These are phyloP conservation scores for Rhizopogon sp. DNA, from an alignment of 768 basidiomycete genomes.

Conservation along the genomic window DNA sequence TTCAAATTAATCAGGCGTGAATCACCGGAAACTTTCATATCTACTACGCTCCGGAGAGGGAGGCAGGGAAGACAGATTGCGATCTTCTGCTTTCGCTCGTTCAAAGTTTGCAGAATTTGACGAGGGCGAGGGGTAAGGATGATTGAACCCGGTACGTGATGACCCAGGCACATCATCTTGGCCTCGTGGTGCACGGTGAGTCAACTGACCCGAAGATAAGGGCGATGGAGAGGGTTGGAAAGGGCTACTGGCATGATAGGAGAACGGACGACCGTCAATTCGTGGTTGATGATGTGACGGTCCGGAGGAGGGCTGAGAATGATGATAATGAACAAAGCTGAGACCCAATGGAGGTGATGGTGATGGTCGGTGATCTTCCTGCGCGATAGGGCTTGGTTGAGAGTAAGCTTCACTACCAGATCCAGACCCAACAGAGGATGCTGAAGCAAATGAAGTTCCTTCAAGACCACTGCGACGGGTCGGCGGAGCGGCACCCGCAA, in stretches of 20 bases:
- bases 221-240: conserved; percentile 44
- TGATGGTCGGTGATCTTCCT: conserved; percentile 44
- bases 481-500: conserved; percentile 41
- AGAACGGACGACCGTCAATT: conserved; percentile 21
- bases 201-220: conserved; percentile 19
- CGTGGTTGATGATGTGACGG: conserved; percentile 26
- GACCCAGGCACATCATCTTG: conserved; percentile 30
- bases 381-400: conserved; percentile 37
- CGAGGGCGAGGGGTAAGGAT: conserved; percentile 32
- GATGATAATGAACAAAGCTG: conserved; percentile 56
- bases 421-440: conserved; percentile 49
- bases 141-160: conserved; percentile 29
- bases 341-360: conserved; percentile 62
- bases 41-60: conserved; percentile 28
- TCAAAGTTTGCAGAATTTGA: conserved; percentile 45
- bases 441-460: conserved; percentile 40
- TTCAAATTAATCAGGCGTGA: conserved; percentile 16
- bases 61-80: conserved; percentile 36
- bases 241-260: conserved; percentile 16
- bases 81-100: conserved; percentile 49
- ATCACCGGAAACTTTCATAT: conserved; percentile 20
- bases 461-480: conserved; percentile 44
- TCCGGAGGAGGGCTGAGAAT: conserved; percentile 31
- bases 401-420: conserved; percentile 55
- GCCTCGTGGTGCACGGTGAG: conserved; percentile 32